A percentile compares a stretch with the other conserved stretches of the same genome.
These are phyloP conservation scores for Chrysoporthe puriensis DNA, from an alignment of 2,329 filamentous ascomycete genomes.

Conservation along the genomic window DNA sequence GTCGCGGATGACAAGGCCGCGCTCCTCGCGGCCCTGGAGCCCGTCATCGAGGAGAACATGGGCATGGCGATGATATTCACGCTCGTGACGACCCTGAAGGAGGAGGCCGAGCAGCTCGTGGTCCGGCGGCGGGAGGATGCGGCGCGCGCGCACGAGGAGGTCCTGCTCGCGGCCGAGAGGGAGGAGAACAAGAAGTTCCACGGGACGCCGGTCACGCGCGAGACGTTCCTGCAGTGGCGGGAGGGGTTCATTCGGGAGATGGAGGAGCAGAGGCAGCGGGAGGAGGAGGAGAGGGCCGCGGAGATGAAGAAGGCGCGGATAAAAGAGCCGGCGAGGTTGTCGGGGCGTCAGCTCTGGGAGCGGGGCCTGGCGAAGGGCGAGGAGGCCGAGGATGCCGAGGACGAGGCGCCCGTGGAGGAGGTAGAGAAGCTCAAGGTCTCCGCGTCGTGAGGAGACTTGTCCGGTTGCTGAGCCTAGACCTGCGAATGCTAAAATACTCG, in stretches of 20 bases:
- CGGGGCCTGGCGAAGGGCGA: conserved; percentile 69
- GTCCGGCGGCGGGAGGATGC: conserved; percentile 70
- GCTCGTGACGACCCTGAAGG: conserved; percentile 83
- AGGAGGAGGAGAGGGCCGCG: conserved; percentile 78
- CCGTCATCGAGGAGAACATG: conserved; percentile 86
- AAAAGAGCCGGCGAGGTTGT: conserved; percentile 74
- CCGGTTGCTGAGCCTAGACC: background rate
- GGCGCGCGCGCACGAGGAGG: conserved; percentile 61
- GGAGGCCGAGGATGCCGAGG: conserved; percentile 69
- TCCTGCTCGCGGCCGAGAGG: conserved; percentile 66
- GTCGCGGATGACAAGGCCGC: conserved; percentile 77
- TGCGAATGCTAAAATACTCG: background rate
- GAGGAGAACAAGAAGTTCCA: conserved; percentile 98
- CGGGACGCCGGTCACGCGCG: conserved; percentile 83
- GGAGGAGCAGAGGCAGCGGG: conserved; percentile 68
- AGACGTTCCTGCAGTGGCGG: conserved; percentile 84
- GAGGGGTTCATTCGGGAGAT: conserved; percentile 78
- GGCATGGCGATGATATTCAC: conserved; percentile 99
- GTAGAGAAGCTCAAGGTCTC: conserved; percentile 75
- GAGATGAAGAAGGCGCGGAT: conserved; percentile 79
- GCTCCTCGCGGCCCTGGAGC: conserved; percentile 71
- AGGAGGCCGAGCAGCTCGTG: conserved; percentile 85
- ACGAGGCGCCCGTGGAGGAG: conserved; percentile 63
- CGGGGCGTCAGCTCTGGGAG: conserved; percentile 80
- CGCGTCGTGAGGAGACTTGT: conserved; percentile 43